These are phyloP conservation scores for Verticillium tricorpus DNA, from an alignment of 2,329 filamentous ascomycete genomes.

Conservation along the genomic window DNA sequence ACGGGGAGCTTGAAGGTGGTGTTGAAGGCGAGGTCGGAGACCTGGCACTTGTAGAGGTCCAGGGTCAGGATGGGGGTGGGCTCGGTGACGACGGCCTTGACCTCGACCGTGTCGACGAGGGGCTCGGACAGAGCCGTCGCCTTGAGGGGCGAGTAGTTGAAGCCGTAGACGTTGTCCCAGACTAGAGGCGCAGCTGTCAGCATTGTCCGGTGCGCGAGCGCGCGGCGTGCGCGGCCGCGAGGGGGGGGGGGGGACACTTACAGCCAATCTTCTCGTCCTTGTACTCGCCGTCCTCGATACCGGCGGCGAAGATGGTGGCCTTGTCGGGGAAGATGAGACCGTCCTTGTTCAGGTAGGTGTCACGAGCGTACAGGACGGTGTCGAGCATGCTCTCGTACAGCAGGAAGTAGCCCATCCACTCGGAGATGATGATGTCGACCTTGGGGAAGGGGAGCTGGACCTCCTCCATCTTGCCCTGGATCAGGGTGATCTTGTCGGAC, in stretches of 20 bases:
- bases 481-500: constrained; percentile 90
- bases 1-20: constrained; percentile 70
- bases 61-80: constrained; percentile 79
- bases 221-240: no score
- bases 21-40: constrained; percentile 78
- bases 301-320: constrained; percentile 94
- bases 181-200: constrained; percentile 48
- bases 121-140: constrained; percentile 90
- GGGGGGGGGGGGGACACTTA: constrained; percentile 42
- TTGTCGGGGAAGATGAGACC: constrained; percentile 98
- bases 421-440: constrained; percentile 98
- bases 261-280: constrained; percentile 99
- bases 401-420: constrained; percentile 99
- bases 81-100: constrained; percentile 95
- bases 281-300: constrained; percentile 98
- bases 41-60: constrained; percentile 87
- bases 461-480: constrained; percentile 99
- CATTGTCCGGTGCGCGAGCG: neutral
- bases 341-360: constrained; percentile 81
- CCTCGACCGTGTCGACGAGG: constrained; percentile 93
- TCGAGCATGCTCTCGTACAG: constrained; percentile 99
- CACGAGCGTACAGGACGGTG: constrained; percentile 93
- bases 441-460: constrained; percentile 88
- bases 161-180: constrained; percentile 99
- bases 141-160: constrained; percentile 94